phyloP scores from a whole-genome alignment of 768 basidiomycete species.

The Podaxis rugospora region DNA sequence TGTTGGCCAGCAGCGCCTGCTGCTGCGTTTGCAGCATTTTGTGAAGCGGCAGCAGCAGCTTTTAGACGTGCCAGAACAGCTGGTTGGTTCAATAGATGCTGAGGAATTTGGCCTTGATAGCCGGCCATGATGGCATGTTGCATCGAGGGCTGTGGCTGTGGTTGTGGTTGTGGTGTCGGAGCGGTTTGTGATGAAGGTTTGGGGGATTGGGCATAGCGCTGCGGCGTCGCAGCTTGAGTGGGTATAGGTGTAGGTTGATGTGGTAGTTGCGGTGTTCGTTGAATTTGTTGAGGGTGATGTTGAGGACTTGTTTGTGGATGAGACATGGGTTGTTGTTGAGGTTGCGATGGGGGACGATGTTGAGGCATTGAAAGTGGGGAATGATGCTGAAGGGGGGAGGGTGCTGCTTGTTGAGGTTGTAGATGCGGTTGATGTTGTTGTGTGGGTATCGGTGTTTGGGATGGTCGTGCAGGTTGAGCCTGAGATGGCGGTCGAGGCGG shows the following conservation, averaged over 20 bases:
- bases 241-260: conserved; percentile 3
- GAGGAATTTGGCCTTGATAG: conserved; percentile 11
- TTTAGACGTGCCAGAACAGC: conserved; percentile 21
- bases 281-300: conserved; percentile 8
- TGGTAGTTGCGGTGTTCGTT: conserved; percentile 4
- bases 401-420: conserved; percentile 7
- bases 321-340: conserved; percentile 7
- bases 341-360: conserved; percentile 3
- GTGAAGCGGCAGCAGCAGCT: conserved; percentile 18
- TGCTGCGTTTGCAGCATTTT: not conserved
- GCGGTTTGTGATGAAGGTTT: conserved; percentile 12
- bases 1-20: conserved; percentile 16
- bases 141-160: conserved; percentile 2
- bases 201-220: conserved; percentile 14
- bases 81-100: conserved; percentile 15
- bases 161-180: conserved; percentile 11
- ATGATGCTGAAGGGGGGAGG: conserved; percentile 6
- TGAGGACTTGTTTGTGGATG: conserved; percentile 16
- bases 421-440: conserved; percentile 12
- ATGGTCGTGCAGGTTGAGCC: conserved; percentile 6
- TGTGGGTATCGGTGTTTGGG: conserved; percentile 13
- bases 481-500: conserved; percentile 8
- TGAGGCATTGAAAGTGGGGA: conserved; percentile 7
- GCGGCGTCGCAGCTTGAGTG: conserved; percentile 12
- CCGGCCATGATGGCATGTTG: not conserved